phyloP scores from a whole-genome alignment of 352 stramenopile species.

The Peronospora belbahrii region DNA sequence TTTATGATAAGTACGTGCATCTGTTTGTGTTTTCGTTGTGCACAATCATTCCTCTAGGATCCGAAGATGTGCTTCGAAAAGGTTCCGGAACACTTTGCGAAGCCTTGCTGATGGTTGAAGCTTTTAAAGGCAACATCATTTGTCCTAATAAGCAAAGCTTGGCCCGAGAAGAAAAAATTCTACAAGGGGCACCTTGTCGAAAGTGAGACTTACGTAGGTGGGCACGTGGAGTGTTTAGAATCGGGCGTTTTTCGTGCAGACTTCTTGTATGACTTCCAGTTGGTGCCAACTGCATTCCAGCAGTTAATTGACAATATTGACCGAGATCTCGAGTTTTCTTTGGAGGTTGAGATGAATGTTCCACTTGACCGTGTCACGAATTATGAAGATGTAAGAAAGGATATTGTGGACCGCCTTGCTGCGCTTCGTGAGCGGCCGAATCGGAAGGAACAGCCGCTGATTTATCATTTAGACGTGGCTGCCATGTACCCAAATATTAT shows the following conservation, averaged over 20 bases:
- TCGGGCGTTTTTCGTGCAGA: constrained; percentile 97
- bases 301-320: constrained; percentile 97
- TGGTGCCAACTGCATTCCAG: constrained; percentile 91
- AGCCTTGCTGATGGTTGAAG: constrained; percentile 97
- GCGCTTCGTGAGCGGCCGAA: constrained; percentile 90
- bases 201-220: constrained; percentile 98
- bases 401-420: constrained; percentile 93
- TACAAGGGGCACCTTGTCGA: constrained; percentile 95
- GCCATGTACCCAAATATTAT: constrained; percentile 99
- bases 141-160: constrained; percentile 97
- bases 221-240: constrained; percentile 98
- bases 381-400: constrained; percentile 72
- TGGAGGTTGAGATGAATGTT: constrained; percentile 90
- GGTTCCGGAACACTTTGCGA: constrained; percentile 97
- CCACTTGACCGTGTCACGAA: constrained; percentile 87
- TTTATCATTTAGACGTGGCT: constrained; percentile 99
- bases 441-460: constrained; percentile 88
- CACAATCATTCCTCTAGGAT: constrained; percentile 97
- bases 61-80: constrained; percentile 97
- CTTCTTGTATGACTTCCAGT: constrained; percentile 94
- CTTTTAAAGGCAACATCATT: constrained; percentile 92
- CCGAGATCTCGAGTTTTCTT: constrained; percentile 93
- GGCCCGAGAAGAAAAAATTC: constrained; percentile 59
- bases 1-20: constrained; percentile 99
- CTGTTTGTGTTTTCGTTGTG: constrained; percentile 99